phyloP scores from a whole-genome alignment of 1,284 basidiomycete genomes.

The Apiotrichum gamsii region DNA sequence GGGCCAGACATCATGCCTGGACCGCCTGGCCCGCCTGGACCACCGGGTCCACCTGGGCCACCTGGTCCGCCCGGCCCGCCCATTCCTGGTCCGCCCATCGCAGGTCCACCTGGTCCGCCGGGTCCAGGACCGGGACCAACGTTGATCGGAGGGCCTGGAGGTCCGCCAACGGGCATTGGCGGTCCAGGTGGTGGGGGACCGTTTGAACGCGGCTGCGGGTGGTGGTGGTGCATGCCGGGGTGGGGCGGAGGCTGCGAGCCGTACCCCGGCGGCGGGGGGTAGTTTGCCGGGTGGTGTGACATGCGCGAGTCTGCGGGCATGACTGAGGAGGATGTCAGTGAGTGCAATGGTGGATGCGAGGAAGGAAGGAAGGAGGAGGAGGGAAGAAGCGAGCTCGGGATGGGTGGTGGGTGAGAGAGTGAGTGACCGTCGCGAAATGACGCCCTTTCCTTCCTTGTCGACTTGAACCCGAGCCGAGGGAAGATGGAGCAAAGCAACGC shows the following conservation, averaged over 20 bases:
- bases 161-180: constrained; percentile 19
- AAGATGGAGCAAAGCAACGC: too few species aligned
- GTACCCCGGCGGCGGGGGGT: constrained; percentile 16
- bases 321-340: neutral
- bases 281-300: constrained; percentile 17
- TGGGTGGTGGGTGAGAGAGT: neutral
- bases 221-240: constrained; percentile 19
- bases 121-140: constrained; percentile 12
- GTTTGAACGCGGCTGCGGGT: constrained; percentile 24
- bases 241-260: constrained; percentile 15
- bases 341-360: neutral
- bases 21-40: constrained; percentile 9
- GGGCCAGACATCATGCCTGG: constrained; percentile 19
- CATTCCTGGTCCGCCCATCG: too few species aligned
- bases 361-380: neutral
- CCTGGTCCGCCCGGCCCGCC: too few species aligned
- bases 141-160: constrained; percentile 18
- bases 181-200: constrained; percentile 22
- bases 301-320: constrained; percentile 14
- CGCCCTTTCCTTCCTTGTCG: too few species aligned
- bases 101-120: too few species aligned
- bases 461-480: too few species aligned
- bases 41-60: neutral
- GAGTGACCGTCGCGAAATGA: neutral
- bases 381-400: neutral